These are phyloP conservation scores for Hypomontagnella submonticulosa DNA, from an alignment of 495 filamentous ascomycete species.

Conservation along the genomic window DNA sequence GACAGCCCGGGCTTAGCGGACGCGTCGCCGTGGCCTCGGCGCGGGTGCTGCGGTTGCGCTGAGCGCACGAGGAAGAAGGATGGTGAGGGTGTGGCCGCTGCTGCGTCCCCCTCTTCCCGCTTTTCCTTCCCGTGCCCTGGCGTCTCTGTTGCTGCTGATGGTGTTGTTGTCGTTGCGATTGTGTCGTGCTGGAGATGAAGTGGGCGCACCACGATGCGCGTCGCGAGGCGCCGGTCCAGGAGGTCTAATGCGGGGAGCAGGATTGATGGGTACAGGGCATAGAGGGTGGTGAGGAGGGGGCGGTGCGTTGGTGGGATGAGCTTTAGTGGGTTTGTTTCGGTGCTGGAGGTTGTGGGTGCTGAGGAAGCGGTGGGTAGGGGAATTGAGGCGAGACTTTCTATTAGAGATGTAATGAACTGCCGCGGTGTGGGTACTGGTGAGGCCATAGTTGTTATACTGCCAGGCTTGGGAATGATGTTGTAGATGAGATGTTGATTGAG, in stretches of 20 bases:
- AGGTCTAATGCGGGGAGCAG: slow-evolving; percentile 83
- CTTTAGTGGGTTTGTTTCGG: slow-evolving; percentile 52
- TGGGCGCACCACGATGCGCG: slow-evolving; percentile 49
- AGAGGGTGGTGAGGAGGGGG: slow-evolving; percentile 66
- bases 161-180: background rate
- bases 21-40: slow-evolving; percentile 33
- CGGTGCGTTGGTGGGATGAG: slow-evolving; percentile 52
- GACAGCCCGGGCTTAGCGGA: slow-evolving; percentile 38
- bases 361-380: slow-evolving; percentile 38
- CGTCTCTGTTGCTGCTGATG: background rate
- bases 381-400: slow-evolving; percentile 55
- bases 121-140: background rate
- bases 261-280: slow-evolving; percentile 69
- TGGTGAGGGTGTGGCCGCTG: too few species aligned
- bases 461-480: background rate
- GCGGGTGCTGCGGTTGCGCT: slow-evolving; percentile 44
- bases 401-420: slow-evolving; percentile 57
- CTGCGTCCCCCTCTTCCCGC: background rate
- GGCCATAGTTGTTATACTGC: slow-evolving; percentile 18
- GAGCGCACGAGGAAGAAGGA: slow-evolving; percentile 57
- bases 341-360: background rate
- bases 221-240: slow-evolving; percentile 77
- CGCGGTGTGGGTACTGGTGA: slow-evolving; percentile 52
- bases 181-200: slow-evolving; percentile 8
- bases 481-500: background rate